Base-by-base conservation (phyloP, 1,284 basidiomycete species). In the Rhodotorula sp. region DNA sequence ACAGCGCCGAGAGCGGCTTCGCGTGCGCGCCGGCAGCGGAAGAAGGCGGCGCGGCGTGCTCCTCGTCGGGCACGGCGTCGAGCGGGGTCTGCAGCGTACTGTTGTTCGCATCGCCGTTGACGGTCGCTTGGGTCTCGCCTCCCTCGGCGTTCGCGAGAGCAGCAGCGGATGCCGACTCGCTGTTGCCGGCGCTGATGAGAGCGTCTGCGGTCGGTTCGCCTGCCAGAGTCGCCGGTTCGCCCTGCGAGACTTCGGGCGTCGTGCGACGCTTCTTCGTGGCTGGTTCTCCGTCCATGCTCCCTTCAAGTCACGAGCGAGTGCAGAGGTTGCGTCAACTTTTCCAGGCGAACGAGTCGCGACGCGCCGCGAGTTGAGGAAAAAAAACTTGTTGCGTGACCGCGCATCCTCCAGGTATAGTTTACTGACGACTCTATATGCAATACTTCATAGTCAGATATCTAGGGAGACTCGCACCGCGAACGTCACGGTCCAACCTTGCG, bases 21-120 rank as follows among this genome's bases (percentile, higher is more conserved):
- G 75, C 73, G 57, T 76, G 75, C 1, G 75, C 75, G 14, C 75
- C 75, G 5, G 75, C 68, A 12, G 73, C 72, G 5, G 62, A 58
- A 21, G 75, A 76, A 16, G 75, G 72, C 10, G 75, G 75, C 2
- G 75, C 75, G n/a, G 67, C 75, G 56, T 70, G 64, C 46, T 76
- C 75, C 52, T 76, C 75, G 70, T 76, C 75, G 23, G 75, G 72
- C 5, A 71, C 26, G 10, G 23, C 10, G 57, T 34, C 57, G 31
- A 46, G 56, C 47, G 18, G 34, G 3, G 66, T 58, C 34, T 46
- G 54, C 12, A 46, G 51, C 31, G 43, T 4, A 12, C 34, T 15
- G 23, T 20, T n/a, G 20, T 20, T 31, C 8, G 59, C 16, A 23
- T 51, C 18, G 49, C 49, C 18, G 10, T 26, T 29, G 26, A 18